Percentiles rank a stretch among this genome's conserved stretches.
Evolutionary conservation across 176 grass and related monocot species (phyloP).

Genomic region (bread wheat (Triticum aestivum)): DNA sequence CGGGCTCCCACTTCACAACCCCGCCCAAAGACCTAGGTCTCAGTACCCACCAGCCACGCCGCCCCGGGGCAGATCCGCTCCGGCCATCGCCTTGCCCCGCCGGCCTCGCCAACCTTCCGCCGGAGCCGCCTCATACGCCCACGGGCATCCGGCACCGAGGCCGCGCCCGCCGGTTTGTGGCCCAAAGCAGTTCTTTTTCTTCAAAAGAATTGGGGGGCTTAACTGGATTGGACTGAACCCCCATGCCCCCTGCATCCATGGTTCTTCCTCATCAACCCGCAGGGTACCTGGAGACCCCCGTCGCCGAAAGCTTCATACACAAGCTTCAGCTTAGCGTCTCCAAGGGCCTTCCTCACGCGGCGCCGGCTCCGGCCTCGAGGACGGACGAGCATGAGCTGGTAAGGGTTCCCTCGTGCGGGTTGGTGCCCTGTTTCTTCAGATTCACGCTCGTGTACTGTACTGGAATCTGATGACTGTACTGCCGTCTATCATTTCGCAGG

Average conservation of each 20-base stretch:
- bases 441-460: not conserved
- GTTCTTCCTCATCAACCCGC: conserved; percentile 19
- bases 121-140: not conserved
- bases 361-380: conserved; percentile 45
- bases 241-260: conserved; percentile 9
- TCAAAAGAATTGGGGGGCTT: not conserved
- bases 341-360: conserved; percentile 64
- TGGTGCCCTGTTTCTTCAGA: not conserved
- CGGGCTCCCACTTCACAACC: too few relatives aligned
- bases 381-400: conserved; percentile 79
- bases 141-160: too few relatives aligned
- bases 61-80: not conserved
- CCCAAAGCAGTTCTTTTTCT: too few relatives aligned
- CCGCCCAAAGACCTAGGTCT: not conserved
- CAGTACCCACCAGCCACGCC: not conserved
- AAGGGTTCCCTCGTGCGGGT: not conserved
- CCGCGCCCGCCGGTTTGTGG: too few relatives aligned
- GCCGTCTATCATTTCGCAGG: conserved; percentile 34
- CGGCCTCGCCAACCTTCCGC: too few relatives aligned
- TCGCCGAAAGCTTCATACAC: conserved; percentile 56
- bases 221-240: not conserved
- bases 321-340: conserved; percentile 74
- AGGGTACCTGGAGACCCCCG: conserved; percentile 14
- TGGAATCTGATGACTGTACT: not conserved
- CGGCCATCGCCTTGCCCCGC: too few relatives aligned